Evolutionary conservation across 495 filamentous ascomycete species (phyloP).

Genomic region (Rostrohypoxylon terebratum): DNA sequence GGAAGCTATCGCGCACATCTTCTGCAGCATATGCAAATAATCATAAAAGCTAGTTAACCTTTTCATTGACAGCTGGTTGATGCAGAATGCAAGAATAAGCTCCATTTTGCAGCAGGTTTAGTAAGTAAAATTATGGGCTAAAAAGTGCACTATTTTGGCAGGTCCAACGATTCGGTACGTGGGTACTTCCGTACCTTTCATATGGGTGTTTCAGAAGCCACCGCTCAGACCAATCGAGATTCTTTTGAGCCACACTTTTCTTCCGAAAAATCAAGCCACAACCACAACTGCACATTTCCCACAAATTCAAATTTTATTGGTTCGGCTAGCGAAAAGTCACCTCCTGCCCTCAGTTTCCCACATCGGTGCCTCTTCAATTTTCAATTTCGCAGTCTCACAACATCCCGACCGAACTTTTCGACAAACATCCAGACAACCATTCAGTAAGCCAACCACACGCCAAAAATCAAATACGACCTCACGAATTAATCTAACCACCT

Average conservation of each 20-base stretch:
- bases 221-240: not conserved
- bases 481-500: constrained; percentile 30
- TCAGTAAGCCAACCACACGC: constrained; percentile 40
- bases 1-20: not conserved
- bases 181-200: not conserved
- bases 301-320: constrained; percentile 48
- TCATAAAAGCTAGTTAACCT: not conserved
- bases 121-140: not conserved
- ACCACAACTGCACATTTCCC: constrained; percentile 19
- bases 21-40: not conserved
- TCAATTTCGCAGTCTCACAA: constrained; percentile 50
- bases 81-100: not conserved
- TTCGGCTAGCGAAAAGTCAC: constrained; percentile 47
- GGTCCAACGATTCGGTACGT: not conserved
- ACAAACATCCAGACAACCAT: constrained; percentile 46
- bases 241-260: not conserved
- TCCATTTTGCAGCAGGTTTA: not conserved
- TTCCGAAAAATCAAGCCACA: not conserved
- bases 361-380: constrained; percentile 46
- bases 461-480: constrained; percentile 7
- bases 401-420: constrained; percentile 45
- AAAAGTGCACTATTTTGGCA: not conserved
- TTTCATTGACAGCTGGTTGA: not conserved
- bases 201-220: not conserved
- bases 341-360: constrained; percentile 53